Evolutionary conservation across 805 yeast species (phyloP).

Genomic region (Metschnikowia shivogae): DNA sequence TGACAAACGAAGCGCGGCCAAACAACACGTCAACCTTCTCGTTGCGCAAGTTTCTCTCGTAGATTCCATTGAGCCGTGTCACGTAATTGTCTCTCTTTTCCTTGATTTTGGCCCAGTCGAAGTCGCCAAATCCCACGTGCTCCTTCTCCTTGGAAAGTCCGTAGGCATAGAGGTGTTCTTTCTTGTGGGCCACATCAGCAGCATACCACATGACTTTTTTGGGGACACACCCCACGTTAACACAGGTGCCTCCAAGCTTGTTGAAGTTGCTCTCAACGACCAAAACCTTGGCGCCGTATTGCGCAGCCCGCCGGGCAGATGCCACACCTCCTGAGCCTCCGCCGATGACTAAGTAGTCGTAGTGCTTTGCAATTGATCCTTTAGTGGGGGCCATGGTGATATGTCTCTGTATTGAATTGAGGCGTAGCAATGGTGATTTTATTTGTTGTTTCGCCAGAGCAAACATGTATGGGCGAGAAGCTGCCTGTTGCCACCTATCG

Average conservation of each 20-base stretch:
- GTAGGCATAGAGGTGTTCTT: constrained; percentile 73
- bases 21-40: constrained; percentile 85
- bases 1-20: constrained; percentile 80
- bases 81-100: constrained; percentile 90
- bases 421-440: constrained; percentile 12
- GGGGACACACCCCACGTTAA: constrained; percentile 98
- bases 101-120: constrained; percentile 81
- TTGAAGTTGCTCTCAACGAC: constrained; percentile 69
- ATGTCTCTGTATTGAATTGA: constrained; percentile 27
- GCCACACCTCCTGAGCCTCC: constrained; percentile 99
- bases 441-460: constrained; percentile 8
- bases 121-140: constrained; percentile 47
- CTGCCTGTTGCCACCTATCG: not conserved
- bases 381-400: constrained; percentile 53
- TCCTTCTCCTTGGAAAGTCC: constrained; percentile 64
- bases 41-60: constrained; percentile 77
- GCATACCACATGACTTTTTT: constrained; percentile 99
- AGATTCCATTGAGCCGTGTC: constrained; percentile 83
- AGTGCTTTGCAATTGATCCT: constrained; percentile 45
- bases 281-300: constrained; percentile 84
- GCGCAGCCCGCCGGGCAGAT: constrained; percentile 95
- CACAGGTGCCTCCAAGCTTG: constrained; percentile 94
- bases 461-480: constrained; percentile 5
- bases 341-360: constrained; percentile 91
- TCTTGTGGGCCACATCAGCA: constrained; percentile 76